phyloP scores from a whole-genome alignment of 2,329 filamentous ascomycete species.

The Tolypocladium endophyticum region DNA sequence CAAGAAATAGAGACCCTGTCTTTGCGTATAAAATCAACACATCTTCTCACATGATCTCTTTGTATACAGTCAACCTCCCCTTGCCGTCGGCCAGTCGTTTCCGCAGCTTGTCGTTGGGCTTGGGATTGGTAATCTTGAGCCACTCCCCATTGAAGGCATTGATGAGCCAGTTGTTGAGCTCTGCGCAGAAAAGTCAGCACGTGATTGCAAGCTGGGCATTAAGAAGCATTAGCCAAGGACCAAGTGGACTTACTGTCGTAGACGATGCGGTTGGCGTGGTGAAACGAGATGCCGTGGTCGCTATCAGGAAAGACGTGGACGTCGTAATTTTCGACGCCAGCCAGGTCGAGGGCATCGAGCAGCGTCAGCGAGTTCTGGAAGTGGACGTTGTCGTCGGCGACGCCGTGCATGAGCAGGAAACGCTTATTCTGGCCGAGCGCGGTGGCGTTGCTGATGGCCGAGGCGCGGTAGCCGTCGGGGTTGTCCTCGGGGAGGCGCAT shows the following conservation, averaged over 20 bases:
- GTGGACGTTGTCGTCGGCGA: conserved; percentile 96
- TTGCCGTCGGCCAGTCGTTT: neutral
- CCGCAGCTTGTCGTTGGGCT: conserved; percentile 26
- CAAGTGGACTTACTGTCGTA: conserved; percentile 65
- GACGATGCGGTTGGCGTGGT: conserved; percentile 83
- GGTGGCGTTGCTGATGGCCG: conserved; percentile 62
- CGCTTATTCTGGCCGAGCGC: conserved; percentile 68
- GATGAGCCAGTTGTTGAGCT: conserved; percentile 80
- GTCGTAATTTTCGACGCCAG: conserved; percentile 83
- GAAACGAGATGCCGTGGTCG: conserved; percentile 90
- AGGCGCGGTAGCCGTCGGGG: conserved; percentile 60
- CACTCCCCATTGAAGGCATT: conserved; percentile 98
- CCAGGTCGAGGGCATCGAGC: conserved; percentile 76
- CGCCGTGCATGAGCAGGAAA: conserved; percentile 91
- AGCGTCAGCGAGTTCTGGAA: conserved; percentile 87
- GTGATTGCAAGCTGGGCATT: neutral
- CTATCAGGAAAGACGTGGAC: conserved; percentile 94
- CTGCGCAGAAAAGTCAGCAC: conserved; percentile 27
- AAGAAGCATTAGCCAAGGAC: neutral
- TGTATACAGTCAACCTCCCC: neutral
- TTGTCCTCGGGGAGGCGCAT: conserved; percentile 93
- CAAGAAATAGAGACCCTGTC: neutral
- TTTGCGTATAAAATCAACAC: neutral
- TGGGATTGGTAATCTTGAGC: conserved; percentile 48
- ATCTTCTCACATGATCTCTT: neutral